Evolutionary conservation across 495 filamentous ascomycete genomes (phyloP), one percentile per base, ranked within the genome.

Genomic region (Podospora appendiculata): DNA sequence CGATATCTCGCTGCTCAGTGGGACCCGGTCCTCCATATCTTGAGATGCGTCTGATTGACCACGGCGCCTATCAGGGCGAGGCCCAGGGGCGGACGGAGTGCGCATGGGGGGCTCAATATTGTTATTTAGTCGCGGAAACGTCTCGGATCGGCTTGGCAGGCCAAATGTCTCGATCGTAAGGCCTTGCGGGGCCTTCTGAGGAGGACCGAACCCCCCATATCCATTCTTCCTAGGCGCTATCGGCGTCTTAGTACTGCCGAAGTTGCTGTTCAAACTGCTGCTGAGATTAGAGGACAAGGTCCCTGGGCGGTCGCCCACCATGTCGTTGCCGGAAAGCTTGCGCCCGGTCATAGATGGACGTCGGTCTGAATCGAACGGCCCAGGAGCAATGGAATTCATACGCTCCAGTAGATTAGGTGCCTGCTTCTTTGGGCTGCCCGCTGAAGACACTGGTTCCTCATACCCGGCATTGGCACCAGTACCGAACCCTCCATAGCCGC

Each of bases 361-460:
- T 25, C 64, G 54, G 19, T 41, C 68, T 12, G 73, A 57, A 56
- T 79, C 79, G 58, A 89, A 86, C 6, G 86, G 86, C 0, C 84
- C 83, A 16, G 84, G 83, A 13, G 78, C 75, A 64, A 88, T 84
- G 32, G 69, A 75, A 55, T 87, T 77, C 77, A 87, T 81, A 51
- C 79, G 75, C 48, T 80, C 73, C 61, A 84, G 55, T 57, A 76
- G 58, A 33, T 67, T 61, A 1, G 84, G 75, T 13, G 66, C 70
- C 62, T 73, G 74, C 49, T 75, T 73, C 54, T 68, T 67, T 35
- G 64, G 61, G 38, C 59, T 66, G 62, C 60, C 61, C 40, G 55
- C 32, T 9, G 63, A 61, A 47, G 64, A 61, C 42, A 57, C 48
- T 16, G 62, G 49, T 32, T 69, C 63, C 53, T 75, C 62, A 71